Evolutionary conservation across 768 basidiomycete species (phyloP).

Genomic region (Tubosaeta sp.): DNA sequence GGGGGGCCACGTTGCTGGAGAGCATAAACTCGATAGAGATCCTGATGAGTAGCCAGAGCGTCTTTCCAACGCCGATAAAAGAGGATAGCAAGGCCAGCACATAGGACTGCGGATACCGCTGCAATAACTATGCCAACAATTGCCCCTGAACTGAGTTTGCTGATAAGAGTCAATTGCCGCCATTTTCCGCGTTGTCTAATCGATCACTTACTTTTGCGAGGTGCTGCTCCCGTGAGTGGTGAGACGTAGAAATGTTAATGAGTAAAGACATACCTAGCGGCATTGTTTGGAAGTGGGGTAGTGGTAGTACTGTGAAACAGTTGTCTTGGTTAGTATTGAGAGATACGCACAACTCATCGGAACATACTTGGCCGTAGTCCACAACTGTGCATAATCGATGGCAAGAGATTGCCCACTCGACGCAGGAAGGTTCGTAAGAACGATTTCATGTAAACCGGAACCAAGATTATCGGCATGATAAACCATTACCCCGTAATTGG

Average conservation of each 20-base stretch:
- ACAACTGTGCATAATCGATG: slow-evolving; percentile 33
- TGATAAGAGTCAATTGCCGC: slow-evolving; percentile 1
- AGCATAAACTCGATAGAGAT: slow-evolving; percentile 9
- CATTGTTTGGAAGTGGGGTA: background rate
- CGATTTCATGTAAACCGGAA: slow-evolving; percentile 33
- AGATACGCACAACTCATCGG: background rate
- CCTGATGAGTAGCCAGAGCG: slow-evolving; percentile 10
- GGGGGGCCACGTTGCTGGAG: slow-evolving; percentile 8
- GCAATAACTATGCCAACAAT: slow-evolving; percentile 22
- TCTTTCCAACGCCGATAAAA: slow-evolving; percentile 30
- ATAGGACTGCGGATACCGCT: slow-evolving; percentile 8
- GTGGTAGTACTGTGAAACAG: background rate
- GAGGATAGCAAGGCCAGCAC: slow-evolving; percentile 14
- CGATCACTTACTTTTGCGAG: slow-evolving; percentile 11
- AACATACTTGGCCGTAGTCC: slow-evolving; percentile 17
- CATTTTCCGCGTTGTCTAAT: background rate
- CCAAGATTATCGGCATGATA: slow-evolving; percentile 39
- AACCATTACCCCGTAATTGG: slow-evolving; percentile 28
- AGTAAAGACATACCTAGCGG: slow-evolving; percentile 1
- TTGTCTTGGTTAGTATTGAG: background rate
- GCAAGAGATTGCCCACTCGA: slow-evolving; percentile 17
- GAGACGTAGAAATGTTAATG: background rate
- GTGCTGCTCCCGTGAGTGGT: background rate
- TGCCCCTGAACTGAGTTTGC: slow-evolving; percentile 18
- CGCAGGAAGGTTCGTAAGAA: slow-evolving; percentile 30